A percentile compares a stretch with the other conserved stretches of the same genome.
These are phyloP conservation scores for Camptophora hylomeconis DNA, from an alignment of 2,329 filamentous ascomycete genomes.

Conservation along the genomic window DNA sequence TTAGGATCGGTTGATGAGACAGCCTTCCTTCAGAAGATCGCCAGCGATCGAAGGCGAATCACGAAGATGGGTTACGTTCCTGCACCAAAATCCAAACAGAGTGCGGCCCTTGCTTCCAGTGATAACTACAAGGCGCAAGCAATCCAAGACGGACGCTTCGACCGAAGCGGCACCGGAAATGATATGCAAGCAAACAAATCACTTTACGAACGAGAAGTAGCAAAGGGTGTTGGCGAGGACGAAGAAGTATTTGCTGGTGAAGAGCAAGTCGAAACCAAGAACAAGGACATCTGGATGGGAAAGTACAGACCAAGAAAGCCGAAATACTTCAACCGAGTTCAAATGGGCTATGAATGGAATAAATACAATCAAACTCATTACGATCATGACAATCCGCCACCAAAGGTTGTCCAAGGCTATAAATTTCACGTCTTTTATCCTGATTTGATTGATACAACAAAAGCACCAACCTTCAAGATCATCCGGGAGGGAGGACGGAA, in stretches of 20 bases:
- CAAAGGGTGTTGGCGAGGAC: slow-evolving; percentile 79
- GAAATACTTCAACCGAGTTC: slow-evolving; percentile 91
- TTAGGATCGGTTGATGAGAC: slow-evolving; percentile 43
- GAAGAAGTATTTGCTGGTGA: slow-evolving; percentile 93
- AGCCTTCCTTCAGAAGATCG: slow-evolving; percentile 42
- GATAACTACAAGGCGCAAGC: slow-evolving; percentile 1
- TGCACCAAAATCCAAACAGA: slow-evolving; percentile 33
- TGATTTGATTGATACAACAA: slow-evolving; percentile 86
- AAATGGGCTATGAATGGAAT: slow-evolving; percentile 99
- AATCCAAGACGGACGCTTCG: slow-evolving; percentile 1
- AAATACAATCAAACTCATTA: slow-evolving; percentile 99
- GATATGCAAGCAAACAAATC: slow-evolving; percentile 79
- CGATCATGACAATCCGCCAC: slow-evolving; percentile 93
- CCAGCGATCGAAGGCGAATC: slow-evolving; percentile 46
- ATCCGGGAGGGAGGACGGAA: slow-evolving; percentile 83
- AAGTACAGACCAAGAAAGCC: slow-evolving; percentile 86
- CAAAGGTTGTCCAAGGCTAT: slow-evolving; percentile 96
- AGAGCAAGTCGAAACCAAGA: slow-evolving; percentile 53
- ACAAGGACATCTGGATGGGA: slow-evolving; percentile 48
- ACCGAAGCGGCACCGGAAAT: slow-evolving; percentile 47
- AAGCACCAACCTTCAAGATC: slow-evolving; percentile 90
- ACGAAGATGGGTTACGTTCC: slow-evolving; percentile 57
- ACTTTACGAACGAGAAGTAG: slow-evolving; percentile 83
- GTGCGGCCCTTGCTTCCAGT: neutral
- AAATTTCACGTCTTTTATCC: slow-evolving; percentile 99